Evolutionary conservation across 202 grass and related monocot genomes (phyloP).

Genomic region (Zizania palustris): DNA sequence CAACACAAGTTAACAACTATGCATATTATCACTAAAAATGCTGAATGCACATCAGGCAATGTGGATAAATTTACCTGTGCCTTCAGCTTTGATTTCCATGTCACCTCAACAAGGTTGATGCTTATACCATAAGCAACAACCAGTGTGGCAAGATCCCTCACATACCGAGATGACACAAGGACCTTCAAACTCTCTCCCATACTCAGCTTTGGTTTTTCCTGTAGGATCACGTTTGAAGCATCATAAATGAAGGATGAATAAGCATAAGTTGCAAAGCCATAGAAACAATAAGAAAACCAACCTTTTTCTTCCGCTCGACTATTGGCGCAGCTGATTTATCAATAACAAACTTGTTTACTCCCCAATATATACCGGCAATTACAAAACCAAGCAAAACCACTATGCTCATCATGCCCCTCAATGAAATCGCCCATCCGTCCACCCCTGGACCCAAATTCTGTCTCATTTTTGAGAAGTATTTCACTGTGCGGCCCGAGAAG

Average conservation of each 20-base stretch:
- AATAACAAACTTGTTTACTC: slow-evolving; percentile 81
- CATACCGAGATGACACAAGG: slow-evolving; percentile 85
- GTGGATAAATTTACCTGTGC: slow-evolving; percentile 62
- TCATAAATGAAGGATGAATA: slow-evolving; percentile 22
- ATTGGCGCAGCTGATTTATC: slow-evolving; percentile 64
- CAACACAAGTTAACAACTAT: slow-evolving; percentile 10
- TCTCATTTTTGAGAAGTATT: slow-evolving; percentile 94
- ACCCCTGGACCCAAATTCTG: slow-evolving; percentile 89
- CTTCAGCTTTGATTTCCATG: slow-evolving; percentile 99
- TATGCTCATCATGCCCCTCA: slow-evolving; percentile 99
- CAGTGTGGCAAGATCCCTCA: slow-evolving; percentile 98
- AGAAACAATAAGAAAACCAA: slow-evolving; percentile 38
- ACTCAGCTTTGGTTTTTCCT: slow-evolving; percentile 95
- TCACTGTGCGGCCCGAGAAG: slow-evolving; percentile 93
- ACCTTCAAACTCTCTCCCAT: slow-evolving; percentile 96
- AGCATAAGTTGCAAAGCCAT: slow-evolving; percentile 4
- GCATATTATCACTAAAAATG: not conserved
- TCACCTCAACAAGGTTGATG: slow-evolving; percentile 98
- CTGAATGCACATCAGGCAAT: not conserved
- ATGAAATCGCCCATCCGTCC: slow-evolving; percentile 89
- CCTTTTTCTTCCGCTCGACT: slow-evolving; percentile 84
- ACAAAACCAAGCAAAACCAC: slow-evolving; percentile 78
- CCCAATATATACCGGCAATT: slow-evolving; percentile 81
- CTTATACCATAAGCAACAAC: slow-evolving; percentile 99
- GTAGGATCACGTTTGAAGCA: slow-evolving; percentile 32